Base-by-base conservation (phyloP, 148 eudicot species). In the Cornus kousa region DNA sequence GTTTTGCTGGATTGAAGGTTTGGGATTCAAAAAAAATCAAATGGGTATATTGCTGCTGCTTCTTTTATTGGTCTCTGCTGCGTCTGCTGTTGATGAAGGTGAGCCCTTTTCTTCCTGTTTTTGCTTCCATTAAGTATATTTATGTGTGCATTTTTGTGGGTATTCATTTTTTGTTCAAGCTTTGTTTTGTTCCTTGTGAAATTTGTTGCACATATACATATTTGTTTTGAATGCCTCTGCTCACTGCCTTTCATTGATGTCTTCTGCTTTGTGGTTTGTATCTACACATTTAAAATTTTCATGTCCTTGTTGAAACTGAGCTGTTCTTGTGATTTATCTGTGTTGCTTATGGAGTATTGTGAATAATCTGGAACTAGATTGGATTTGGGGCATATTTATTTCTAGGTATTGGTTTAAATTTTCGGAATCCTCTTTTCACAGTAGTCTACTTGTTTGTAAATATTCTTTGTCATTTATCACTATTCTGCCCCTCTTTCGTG, bases 51-150 rank as follows among this genome's bases (percentile, higher is more conserved):
- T 77, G 67, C 76, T 74, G 17, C 77, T 81, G 67, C 76, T 75
- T 43, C 76, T 84, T n/a, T 14, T 72, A n/a, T 43, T 43, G 5
- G 3, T 43, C 8, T 43, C 48, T 43, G 7, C 68, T 74, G 60
- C 76, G 9, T 79, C 79, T 81, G 78, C 82, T 79, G 85, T 80
- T 83, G 85, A 75, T 48, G 82, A 84, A 76, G 87, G 90, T 87
- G 39, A 55, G 85, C 77, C 17, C 60, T 28, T 55, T 60, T 71
- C 57, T 33, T 59, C 37, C 9, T 64, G 70, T 19, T 1, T 55
- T 33, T 83, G 67, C 22, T n/a, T 77, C 13, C 19, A 16, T 73
- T 50, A 55, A 13, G 32, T 23, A 5, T 9, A 35, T 32, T 13
- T 31, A 11, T 14, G 9, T 69, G 43, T 69, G 9, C 3, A 17